A percentile compares a stretch with the other conserved stretches of the same genome.
phyloP scores from a whole-genome alignment of 2,329 filamentous ascomycete species.

The Chaetothyriales sp. region DNA sequence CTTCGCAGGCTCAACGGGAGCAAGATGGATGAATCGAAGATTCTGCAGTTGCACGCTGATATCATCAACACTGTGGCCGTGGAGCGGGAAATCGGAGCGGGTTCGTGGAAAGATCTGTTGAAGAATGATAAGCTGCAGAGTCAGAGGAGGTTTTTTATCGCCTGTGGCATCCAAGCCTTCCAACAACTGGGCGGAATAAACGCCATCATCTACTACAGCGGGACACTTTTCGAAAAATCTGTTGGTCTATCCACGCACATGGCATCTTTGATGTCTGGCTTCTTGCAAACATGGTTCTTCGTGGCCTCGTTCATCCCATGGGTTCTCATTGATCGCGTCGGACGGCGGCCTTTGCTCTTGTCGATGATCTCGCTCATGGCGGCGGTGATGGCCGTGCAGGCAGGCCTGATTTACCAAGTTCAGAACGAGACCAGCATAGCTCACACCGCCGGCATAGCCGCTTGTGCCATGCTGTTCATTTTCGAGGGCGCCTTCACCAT shows the following conservation, averaged over 20 bases:
- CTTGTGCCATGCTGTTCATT: not conserved
- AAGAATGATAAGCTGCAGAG: slow-evolving; percentile 42
- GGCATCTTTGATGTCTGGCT: slow-evolving; percentile 38
- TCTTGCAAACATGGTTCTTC: slow-evolving; percentile 43
- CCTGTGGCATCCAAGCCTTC: slow-evolving; percentile 46
- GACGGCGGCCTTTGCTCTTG: slow-evolving; percentile 56
- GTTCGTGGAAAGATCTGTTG: slow-evolving; percentile 32
- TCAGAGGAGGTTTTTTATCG: slow-evolving; percentile 40
- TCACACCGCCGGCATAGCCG: not conserved
- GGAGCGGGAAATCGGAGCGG: slow-evolving; percentile 3
- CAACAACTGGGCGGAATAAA: slow-evolving; percentile 35
- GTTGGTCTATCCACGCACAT: slow-evolving; percentile 28
- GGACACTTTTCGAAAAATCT: slow-evolving; percentile 30
- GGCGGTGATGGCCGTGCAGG: slow-evolving; percentile 31
- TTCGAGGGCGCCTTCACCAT: not conserved
- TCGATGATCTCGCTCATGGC: slow-evolving; percentile 55
- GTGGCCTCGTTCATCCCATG: slow-evolving; percentile 38
- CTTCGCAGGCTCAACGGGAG: slow-evolving; percentile 19
- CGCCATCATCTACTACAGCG: slow-evolving; percentile 32
- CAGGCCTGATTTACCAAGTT: not conserved
- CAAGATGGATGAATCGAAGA: not conserved
- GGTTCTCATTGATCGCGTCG: slow-evolving; percentile 38
- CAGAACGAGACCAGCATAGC: not conserved
- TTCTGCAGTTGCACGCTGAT: slow-evolving; percentile 1
- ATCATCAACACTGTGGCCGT: slow-evolving; percentile 4